phyloP scores from a whole-genome alignment of 495 filamentous ascomycete genomes.

The Melanomma pulvis-pyrius region DNA sequence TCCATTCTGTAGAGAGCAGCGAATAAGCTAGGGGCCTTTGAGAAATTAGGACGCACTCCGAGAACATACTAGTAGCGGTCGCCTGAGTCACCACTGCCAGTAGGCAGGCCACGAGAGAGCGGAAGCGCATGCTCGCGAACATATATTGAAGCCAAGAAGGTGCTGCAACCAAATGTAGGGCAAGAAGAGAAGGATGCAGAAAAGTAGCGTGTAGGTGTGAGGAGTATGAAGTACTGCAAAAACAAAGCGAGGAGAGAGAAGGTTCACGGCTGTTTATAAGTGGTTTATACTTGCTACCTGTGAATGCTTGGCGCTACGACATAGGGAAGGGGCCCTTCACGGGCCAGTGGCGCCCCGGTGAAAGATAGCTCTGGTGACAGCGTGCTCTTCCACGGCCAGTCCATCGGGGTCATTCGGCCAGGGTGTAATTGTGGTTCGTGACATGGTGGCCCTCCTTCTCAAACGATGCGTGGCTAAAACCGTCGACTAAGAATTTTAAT shows the following conservation, averaged over 20 bases:
- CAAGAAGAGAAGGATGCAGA: neutral
- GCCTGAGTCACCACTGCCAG: conserved; percentile 18
- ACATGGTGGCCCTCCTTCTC: neutral
- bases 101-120: conserved; percentile 22
- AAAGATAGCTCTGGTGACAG: neutral
- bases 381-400: neutral
- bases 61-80: neutral
- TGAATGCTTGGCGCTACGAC: neutral
- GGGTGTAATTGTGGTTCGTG: neutral
- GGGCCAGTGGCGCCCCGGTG: neutral
- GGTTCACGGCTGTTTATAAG: neutral
- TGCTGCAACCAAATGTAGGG: neutral
- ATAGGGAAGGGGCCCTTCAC: neutral
- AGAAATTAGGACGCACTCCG: neutral
- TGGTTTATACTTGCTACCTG: neutral
- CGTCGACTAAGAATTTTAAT: neutral
- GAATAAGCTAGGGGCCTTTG: neutral
- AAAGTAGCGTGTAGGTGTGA: neutral
- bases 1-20: neutral
- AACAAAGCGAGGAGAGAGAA: neutral
- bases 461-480: neutral
- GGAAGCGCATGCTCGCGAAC: conserved; percentile 3
- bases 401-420: neutral
- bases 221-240: neutral
- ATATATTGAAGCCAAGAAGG: neutral